phyloP scores from a whole-genome alignment of 2,329 filamentous ascomycete genomes.

The Annulohypoxylon truncatum region DNA sequence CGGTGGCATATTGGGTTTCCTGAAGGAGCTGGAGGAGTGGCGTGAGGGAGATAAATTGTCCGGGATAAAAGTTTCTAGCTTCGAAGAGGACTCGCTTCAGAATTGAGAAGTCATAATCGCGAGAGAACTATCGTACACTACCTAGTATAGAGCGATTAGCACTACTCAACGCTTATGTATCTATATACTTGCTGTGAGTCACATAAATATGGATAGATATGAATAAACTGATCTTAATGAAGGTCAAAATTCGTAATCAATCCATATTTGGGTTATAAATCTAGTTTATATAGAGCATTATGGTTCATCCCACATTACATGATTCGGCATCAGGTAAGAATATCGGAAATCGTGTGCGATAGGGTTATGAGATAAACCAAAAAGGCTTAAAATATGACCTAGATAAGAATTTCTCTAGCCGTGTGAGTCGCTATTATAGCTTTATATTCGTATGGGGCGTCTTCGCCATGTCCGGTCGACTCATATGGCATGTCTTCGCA shows the following conservation, averaged over 20 bases:
- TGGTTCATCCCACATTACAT: too few relatives aligned
- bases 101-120: not conserved
- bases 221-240: too few relatives aligned
- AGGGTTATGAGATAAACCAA: too few relatives aligned
- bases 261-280: too few relatives aligned
- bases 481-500: not conserved
- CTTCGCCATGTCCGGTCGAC: not conserved
- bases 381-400: not conserved
- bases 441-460: not conserved
- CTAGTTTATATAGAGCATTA: too few relatives aligned
- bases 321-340: too few relatives aligned
- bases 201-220: too few relatives aligned
- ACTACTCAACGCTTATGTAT: too few relatives aligned
- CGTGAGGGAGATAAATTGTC: constrained; percentile 48
- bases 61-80: constrained; percentile 37
- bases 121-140: not conserved
- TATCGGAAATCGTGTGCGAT: too few relatives aligned
- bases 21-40: constrained; percentile 47
- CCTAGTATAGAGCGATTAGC: too few relatives aligned
- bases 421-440: not conserved
- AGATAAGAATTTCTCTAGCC: not conserved
- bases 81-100: constrained; percentile 11
- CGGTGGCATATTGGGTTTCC: constrained; percentile 50
- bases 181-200: too few relatives aligned
- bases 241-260: too few relatives aligned